Evolutionary conservation across 2,329 filamentous ascomycete genomes (phyloP), one percentile per base, ranked within the genome.

Genomic region (Microdochium paspali): DNA sequence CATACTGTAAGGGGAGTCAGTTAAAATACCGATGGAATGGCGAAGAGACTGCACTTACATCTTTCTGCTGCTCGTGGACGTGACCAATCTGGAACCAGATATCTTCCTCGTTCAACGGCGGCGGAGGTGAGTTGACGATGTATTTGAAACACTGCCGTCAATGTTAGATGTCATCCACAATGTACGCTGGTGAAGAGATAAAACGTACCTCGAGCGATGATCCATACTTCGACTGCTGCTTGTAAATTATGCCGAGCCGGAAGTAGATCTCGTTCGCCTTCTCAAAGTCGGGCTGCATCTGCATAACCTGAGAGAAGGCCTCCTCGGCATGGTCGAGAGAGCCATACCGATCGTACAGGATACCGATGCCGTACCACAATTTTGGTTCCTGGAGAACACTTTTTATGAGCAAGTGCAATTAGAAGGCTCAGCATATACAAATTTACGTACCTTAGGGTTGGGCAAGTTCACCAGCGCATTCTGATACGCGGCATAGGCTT

Each of bases 51-150:
- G 15, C 40, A 76, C 89, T 70, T 75, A 95, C 90, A 61, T 98
- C 93, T 76, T 97, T 97, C 67, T 97, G 91, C 61, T 97, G 93
- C 64, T 98, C 93, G 60, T 98, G 90, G 45, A 98, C 93, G 65
- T 98, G 93, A 24, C 93, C 93, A 61, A 98, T 97, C 67, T 98
- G 93, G 72, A 98, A 98, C 91, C 91, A 97, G 51, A 98, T 98
- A 58, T 98, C 93, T 66, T 97, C 91, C 65, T 97, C 90, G 0
- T 90, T 96, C 57, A 98, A 68, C 2, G 93, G 93, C 3, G 88
- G 84, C 3, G 93, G 93, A 24, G 93, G 91, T 46, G 95, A 90
- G 56, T 80, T 85, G 53, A 97, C 90, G 56, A 98, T 98, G 64
- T 95, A 97, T 68, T 93, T 93, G 73, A 98, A 98, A 73, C 93